Evolutionary conservation across 2,329 filamentous ascomycete species (phyloP).

Genomic region (Hymenoscyphus linearis): DNA sequence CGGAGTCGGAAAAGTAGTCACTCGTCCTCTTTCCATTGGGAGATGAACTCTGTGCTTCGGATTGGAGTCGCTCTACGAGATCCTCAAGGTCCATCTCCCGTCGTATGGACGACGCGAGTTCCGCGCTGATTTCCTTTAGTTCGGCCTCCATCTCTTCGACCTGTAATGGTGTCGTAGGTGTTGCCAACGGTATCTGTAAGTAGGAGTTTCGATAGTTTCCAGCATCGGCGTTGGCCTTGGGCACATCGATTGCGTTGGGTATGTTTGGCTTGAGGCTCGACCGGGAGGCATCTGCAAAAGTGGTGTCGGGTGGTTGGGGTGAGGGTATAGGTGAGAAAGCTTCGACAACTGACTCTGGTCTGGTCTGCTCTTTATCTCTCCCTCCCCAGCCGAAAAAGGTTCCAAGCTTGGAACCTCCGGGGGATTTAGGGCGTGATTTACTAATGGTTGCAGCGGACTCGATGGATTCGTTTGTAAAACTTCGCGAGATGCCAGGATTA

Average conservation of each 20-base stretch:
- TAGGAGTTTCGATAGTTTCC: constrained; percentile 30
- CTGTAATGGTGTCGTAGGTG: constrained; percentile 43
- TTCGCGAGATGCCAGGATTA: constrained; percentile 21
- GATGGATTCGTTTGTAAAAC: constrained; percentile 26
- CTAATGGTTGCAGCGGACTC: constrained; percentile 25
- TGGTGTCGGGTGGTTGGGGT: constrained; percentile 40
- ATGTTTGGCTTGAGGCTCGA: constrained; percentile 27
- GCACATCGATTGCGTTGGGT: constrained; percentile 34
- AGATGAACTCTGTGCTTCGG: constrained; percentile 59
- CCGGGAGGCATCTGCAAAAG: constrained; percentile 23
- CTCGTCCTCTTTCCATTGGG: constrained; percentile 67
- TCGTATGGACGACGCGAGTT: constrained; percentile 87
- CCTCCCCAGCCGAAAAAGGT: constrained; percentile 65
- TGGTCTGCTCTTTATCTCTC: constrained; percentile 38
- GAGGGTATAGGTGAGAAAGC: constrained; percentile 53
- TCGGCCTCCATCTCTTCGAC: constrained; percentile 92
- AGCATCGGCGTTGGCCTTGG: constrained; percentile 38
- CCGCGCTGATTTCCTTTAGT: constrained; percentile 84
- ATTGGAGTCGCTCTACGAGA: constrained; percentile 79
- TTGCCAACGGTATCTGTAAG: constrained; percentile 29
- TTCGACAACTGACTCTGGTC: constrained; percentile 51
- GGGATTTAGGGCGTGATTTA: constrained; percentile 40
- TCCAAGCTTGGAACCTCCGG: constrained; percentile 47
- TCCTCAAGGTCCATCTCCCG: constrained; percentile 97
- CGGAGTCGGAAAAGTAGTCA: constrained; percentile 97